phyloP scores from a whole-genome alignment of 1,284 basidiomycete genomes.

The Phellopilus nigrolimitatus region DNA sequence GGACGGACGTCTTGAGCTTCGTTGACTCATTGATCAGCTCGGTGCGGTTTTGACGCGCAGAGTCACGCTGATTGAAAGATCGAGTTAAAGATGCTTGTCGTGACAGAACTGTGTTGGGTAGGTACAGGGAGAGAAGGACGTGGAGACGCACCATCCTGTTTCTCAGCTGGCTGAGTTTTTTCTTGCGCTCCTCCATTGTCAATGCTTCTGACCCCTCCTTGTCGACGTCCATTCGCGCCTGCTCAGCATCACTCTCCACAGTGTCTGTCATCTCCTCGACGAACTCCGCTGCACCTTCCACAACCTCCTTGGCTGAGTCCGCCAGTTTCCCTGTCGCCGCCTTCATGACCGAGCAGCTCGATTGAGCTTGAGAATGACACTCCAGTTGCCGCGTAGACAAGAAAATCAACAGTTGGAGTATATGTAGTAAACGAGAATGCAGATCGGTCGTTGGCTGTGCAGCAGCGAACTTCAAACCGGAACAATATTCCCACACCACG shows the following conservation, averaged over 20 bases:
- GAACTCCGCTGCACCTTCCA: slow-evolving; percentile 11
- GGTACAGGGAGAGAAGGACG: neutral
- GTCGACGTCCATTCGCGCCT: too few species aligned
- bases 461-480: too few species aligned
- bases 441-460: too few species aligned
- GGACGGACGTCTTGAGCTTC: slow-evolving; percentile 37
- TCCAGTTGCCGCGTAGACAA: too few species aligned
- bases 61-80: slow-evolving; percentile 37
- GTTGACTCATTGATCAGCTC: slow-evolving; percentile 49
- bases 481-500: too few species aligned
- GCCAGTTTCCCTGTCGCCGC: neutral
- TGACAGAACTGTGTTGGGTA: neutral
- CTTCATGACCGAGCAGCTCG: neutral
- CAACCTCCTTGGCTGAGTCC: neutral
- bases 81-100: neutral
- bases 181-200: slow-evolving; percentile 37
- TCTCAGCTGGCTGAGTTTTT: slow-evolving; percentile 43
- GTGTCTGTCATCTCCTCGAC: slow-evolving; percentile 14
- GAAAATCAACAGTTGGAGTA: too few species aligned
- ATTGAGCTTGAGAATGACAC: too few species aligned
- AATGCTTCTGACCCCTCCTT: slow-evolving; percentile 9
- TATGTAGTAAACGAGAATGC: too few species aligned
- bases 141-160: slow-evolving; percentile 43
- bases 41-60: slow-evolving; percentile 44
- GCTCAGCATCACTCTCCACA: neutral